A percentile compares a stretch with the other conserved stretches of the same genome.
Conservation (phyloP, 1,284 basidiomycete species). For the Irpex lacteus region DNA sequence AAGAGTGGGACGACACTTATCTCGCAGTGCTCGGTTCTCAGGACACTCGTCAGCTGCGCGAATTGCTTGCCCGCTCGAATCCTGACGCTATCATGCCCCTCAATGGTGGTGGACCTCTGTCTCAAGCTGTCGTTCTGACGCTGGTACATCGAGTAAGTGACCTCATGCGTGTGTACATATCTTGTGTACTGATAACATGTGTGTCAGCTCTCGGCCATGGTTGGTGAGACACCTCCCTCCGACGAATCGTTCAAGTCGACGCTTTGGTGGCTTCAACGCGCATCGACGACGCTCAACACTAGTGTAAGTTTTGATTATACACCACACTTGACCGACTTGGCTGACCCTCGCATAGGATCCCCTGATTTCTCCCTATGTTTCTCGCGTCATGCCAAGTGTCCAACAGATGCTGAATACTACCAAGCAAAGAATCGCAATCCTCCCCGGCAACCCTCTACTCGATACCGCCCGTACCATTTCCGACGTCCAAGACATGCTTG, state of each 20-base stretch:
- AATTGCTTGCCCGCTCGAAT: conserved; percentile 67
- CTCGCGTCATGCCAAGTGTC: conserved; percentile 75
- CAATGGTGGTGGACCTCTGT: conserved; percentile 63
- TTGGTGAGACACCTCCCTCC: conserved; percentile 69
- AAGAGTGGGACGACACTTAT: conserved; percentile 83
- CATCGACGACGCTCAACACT: conserved; percentile 64
- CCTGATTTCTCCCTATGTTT: conserved; percentile 75
- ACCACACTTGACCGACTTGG: conserved; percentile 10
- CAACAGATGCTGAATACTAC: conserved; percentile 71
- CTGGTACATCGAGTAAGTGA: conserved; percentile 71
- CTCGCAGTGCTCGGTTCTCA: conserved; percentile 69
- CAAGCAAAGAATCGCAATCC: conserved; percentile 71
- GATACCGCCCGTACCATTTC: conserved; percentile 67
- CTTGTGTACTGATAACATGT: conserved; percentile 9
- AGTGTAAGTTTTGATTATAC: conserved; percentile 44
- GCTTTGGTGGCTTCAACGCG: conserved; percentile 81
- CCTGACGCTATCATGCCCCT: conserved; percentile 77
- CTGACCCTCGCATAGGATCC: conserved; percentile 50
- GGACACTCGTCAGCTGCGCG: conserved; percentile 68
- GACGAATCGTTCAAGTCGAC: conserved; percentile 78
- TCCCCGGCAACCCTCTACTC: conserved; percentile 65
- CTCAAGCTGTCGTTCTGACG: conserved; percentile 78
- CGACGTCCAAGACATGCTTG: conserved; percentile 72
- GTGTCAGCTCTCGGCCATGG: conserved; percentile 61
- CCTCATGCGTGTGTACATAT: not conserved